phyloP scores from a whole-genome alignment of 1,284 basidiomycete genomes.

The Phellopilus nigrolimitatus region DNA sequence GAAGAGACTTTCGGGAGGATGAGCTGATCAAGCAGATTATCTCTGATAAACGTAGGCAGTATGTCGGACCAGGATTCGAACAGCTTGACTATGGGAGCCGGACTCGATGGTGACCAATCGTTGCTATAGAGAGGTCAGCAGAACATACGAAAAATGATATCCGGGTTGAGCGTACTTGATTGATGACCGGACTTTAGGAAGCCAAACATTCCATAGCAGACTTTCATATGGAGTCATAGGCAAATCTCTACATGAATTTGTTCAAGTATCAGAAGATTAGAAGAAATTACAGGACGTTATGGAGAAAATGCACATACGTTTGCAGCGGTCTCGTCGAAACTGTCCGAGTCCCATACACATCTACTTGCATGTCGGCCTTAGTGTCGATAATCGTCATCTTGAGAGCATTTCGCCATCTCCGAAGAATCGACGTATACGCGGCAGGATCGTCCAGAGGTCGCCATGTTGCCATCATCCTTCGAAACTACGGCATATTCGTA shows the following conservation, averaged over 20 bases:
- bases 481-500: slow-evolving; percentile 35
- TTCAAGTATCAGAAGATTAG: slow-evolving; percentile 2
- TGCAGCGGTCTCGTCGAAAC: slow-evolving; percentile 29
- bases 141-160: background rate
- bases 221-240: slow-evolving; percentile 95
- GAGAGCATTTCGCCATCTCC: slow-evolving; percentile 64
- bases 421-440: slow-evolving; percentile 58
- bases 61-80: slow-evolving; percentile 87
- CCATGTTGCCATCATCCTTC: slow-evolving; percentile 65
- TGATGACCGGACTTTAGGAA: slow-evolving; percentile 86
- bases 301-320: too few relatives aligned
- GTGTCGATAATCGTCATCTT: slow-evolving; percentile 47
- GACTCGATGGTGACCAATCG: slow-evolving; percentile 78
- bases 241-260: slow-evolving; percentile 37
- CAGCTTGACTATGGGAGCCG: slow-evolving; percentile 73
- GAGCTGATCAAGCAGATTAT: slow-evolving; percentile 95
- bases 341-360: slow-evolving; percentile 50
- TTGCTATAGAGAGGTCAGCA: slow-evolving; percentile 44
- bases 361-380: slow-evolving; percentile 42
- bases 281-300: slow-evolving; percentile 10
- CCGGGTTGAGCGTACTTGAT: slow-evolving; percentile 56
- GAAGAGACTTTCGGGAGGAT: slow-evolving; percentile 87
- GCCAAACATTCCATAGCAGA: slow-evolving; percentile 91
- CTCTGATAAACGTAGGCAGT: slow-evolving; percentile 85
- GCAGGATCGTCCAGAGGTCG: slow-evolving; percentile 66